These are phyloP conservation scores for Onygenales sp. DNA, from an alignment of 2,329 filamentous ascomycete genomes.

Conservation along the genomic window DNA sequence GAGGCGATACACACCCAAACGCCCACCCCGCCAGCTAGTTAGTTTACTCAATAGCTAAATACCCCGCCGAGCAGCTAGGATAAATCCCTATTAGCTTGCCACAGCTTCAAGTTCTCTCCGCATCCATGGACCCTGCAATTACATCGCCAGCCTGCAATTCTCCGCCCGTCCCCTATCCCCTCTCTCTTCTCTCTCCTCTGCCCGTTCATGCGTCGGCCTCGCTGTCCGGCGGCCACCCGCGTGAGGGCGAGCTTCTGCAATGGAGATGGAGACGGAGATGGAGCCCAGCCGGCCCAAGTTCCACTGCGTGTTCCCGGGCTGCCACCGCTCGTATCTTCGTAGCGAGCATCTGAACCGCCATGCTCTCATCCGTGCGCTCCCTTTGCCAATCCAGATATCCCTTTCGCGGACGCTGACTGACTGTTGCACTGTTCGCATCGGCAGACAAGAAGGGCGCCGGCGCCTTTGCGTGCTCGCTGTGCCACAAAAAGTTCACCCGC, in stretches of 20 bases:
- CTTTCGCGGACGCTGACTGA: background rate
- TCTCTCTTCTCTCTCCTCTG: background rate
- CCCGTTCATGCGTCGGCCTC: background rate
- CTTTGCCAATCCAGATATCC: background rate
- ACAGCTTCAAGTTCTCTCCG: too few species aligned
- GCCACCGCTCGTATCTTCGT: constrained; percentile 14
- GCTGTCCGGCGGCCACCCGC: constrained; percentile 5
- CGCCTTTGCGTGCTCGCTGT: constrained; percentile 14
- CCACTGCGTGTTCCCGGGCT: constrained; percentile 12
- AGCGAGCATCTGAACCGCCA: constrained; percentile 16
- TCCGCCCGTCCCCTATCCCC: too few species aligned
- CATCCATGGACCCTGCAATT: too few species aligned
- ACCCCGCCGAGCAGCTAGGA: too few species aligned
- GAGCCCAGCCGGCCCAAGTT: constrained; percentile 9
- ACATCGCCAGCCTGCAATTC: too few species aligned
- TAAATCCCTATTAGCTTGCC: too few species aligned
- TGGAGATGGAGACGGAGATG: constrained; percentile 8
- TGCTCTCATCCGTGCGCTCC: constrained; percentile 12
- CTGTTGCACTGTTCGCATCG: background rate
- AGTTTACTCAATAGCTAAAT: too few species aligned
- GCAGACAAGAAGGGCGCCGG: constrained; percentile 13
- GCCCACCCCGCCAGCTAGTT: too few species aligned
- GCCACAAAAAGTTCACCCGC: constrained; percentile 13
- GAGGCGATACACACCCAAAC: too few species aligned
- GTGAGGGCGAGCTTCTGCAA: constrained; percentile 1